A percentile compares a stretch with the other conserved stretches of the same genome.
Evolutionary conservation across 139 green algal genomes (phyloP).

Genomic region (Deuterostichococcus epilithicus): DNA sequence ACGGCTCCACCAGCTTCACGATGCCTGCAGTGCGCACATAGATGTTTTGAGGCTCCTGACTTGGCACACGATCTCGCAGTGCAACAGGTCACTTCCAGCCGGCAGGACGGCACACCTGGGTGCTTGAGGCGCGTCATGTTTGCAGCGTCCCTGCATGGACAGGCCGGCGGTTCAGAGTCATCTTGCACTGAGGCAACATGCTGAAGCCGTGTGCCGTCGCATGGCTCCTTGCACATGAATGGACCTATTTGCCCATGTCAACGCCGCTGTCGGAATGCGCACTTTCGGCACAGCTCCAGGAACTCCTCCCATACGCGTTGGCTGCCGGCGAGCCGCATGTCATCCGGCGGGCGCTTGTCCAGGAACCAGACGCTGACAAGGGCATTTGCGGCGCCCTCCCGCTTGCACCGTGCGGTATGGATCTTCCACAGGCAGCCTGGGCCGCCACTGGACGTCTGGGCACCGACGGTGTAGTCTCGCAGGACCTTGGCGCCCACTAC

Average conservation of each 20-base stretch:
- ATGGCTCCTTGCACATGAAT: not conserved
- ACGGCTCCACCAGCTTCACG: slow-evolving; percentile 60
- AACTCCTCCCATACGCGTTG: slow-evolving; percentile 19
- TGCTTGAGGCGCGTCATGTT: slow-evolving; percentile 54
- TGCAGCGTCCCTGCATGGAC: slow-evolving; percentile 35
- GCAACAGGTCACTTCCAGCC: too few species aligned
- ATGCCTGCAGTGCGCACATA: slow-evolving; percentile 1
- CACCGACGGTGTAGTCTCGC: slow-evolving; percentile 8
- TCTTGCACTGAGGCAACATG: not conserved
- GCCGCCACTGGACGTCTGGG: slow-evolving; percentile 16
- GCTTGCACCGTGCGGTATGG: slow-evolving; percentile 12
- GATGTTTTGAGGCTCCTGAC: not conserved
- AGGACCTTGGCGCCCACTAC: slow-evolving; percentile 19
- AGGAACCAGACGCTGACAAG: slow-evolving; percentile 70
- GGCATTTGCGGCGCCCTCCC: slow-evolving; percentile 32
- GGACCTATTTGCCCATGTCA: too few species aligned
- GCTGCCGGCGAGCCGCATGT: slow-evolving; percentile 13
- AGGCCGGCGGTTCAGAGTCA: too few species aligned
- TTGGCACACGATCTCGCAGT: not conserved
- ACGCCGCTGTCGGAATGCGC: not conserved
- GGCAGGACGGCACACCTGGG: slow-evolving; percentile 37
- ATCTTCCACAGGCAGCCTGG: slow-evolving; percentile 33
- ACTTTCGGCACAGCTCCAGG: slow-evolving; percentile 31
- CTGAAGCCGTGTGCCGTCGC: not conserved
- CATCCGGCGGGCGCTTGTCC: slow-evolving; percentile 57